phyloP scores from a whole-genome alignment of 768 basidiomycete genomes.

The Cyathus striatus region DNA sequence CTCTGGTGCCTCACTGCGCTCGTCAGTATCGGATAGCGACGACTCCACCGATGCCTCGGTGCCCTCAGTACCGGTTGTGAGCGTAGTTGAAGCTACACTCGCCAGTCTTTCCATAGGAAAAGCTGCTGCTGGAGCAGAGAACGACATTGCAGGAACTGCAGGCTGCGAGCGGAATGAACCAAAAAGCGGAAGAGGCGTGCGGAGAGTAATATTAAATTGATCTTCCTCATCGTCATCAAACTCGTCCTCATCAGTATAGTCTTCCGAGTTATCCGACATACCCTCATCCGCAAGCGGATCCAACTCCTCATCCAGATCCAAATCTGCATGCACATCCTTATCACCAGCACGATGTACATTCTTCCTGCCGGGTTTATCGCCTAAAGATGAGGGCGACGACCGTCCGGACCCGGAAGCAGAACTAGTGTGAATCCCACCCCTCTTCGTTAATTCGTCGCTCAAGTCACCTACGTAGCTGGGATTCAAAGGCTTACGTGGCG shows the following conservation, averaged over 20 bases:
- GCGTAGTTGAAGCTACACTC: slow-evolving; percentile 22
- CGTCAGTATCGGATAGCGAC: no score
- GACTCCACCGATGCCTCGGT: no score
- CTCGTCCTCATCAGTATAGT: no score
- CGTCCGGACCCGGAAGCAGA: no score
- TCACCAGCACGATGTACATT: background rate
- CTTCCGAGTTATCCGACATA: slow-evolving; percentile 21
- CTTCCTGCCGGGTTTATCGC: no score
- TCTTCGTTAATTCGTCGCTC: slow-evolving; percentile 46
- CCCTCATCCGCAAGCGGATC: slow-evolving; percentile 24
- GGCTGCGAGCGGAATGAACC: slow-evolving; percentile 15
- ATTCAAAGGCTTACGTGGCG: slow-evolving; percentile 52
- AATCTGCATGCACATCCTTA: background rate
- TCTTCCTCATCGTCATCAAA: slow-evolving; percentile 57
- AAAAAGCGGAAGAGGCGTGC: slow-evolving; percentile 45
- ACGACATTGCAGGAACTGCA: background rate
- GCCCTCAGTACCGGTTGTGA: no score
- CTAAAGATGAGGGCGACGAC: no score
- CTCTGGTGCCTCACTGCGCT: no score
- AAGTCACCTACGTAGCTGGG: slow-evolving; percentile 53
- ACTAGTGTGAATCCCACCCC: slow-evolving; percentile 34
- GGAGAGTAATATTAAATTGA: slow-evolving; percentile 61
- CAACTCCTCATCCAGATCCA: slow-evolving; percentile 16
- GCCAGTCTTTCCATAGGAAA: slow-evolving; percentile 1
- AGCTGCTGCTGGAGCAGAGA: no score